phyloP scores from a whole-genome alignment of 441 rosid genomes.

The Pelargonium citronellum region DNA sequence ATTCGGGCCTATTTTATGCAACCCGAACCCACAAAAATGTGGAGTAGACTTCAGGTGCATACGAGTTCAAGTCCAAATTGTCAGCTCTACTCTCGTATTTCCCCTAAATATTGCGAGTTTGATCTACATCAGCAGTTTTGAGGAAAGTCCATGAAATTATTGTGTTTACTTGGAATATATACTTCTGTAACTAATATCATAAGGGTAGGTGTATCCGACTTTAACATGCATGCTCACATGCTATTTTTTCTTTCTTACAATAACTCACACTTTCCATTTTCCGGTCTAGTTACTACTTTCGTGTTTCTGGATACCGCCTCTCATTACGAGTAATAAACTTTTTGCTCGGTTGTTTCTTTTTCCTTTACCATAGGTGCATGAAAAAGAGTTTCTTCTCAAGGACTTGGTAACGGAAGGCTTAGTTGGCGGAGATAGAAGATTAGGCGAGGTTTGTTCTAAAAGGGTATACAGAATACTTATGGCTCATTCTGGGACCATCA shows the following conservation, averaged over 20 bases:
- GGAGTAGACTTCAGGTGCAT: no score
- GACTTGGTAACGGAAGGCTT: constrained; percentile 68
- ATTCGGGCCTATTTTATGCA: no score
- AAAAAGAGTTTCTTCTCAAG: constrained; percentile 77
- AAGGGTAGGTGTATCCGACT: neutral
- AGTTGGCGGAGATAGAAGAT: constrained; percentile 56
- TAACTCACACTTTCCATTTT: neutral
- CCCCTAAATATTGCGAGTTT: no score
- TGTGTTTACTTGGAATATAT: no score
- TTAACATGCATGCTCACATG: neutral
- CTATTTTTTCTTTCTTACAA: neutral
- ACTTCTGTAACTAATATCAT: no score
- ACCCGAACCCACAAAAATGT: no score
- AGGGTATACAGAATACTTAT: constrained; percentile 76
- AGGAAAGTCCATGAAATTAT: no score
- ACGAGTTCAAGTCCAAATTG: no score
- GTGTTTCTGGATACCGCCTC: neutral
- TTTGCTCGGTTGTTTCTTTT: neutral
- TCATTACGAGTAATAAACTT: neutral
- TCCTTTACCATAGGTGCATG: constrained; percentile 50
- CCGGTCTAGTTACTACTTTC: neutral
- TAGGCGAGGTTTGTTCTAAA: constrained; percentile 84
- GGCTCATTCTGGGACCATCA: constrained; percentile 66
- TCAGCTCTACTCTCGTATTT: no score
- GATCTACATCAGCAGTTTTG: no score